Conservation (phyloP, 2,329 filamentous ascomycete genomes). For the Corynespora cassiicola region DNA sequence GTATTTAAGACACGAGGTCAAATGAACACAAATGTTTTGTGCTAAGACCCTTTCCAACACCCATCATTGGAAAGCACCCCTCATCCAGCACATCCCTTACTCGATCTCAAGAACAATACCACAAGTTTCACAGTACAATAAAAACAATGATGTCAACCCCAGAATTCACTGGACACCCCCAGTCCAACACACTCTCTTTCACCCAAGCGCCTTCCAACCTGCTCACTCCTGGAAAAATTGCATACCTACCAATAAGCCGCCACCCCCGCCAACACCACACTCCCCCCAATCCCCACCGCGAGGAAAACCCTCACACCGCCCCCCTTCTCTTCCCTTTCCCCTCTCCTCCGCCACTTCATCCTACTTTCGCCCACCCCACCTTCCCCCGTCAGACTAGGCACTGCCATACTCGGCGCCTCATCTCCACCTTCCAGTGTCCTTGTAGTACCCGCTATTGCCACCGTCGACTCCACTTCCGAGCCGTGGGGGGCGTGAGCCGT, state of each 20-base stretch:
- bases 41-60: no score
- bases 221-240: no score
- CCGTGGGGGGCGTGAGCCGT: slow-evolving; percentile 1
- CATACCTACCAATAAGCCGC: slow-evolving; percentile 15
- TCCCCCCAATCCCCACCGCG: slow-evolving; percentile 14
- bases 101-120: no score
- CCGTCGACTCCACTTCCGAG: neutral
- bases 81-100: no score
- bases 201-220: no score
- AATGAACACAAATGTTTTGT: no score
- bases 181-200: no score
- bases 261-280: slow-evolving; percentile 12
- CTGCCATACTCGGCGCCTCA: slow-evolving; percentile 4
- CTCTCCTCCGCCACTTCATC: neutral
- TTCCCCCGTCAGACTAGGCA: slow-evolving; percentile 6
- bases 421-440: slow-evolving; percentile 1
- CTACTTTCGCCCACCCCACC: slow-evolving; percentile 1
- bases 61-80: no score
- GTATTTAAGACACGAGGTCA: no score
- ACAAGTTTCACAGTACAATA: no score
- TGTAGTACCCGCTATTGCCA: slow-evolving; percentile 1
- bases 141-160: no score
- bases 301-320: slow-evolving; percentile 10
- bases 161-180: no score
- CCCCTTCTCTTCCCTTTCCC: slow-evolving; percentile 1